A percentile compares a stretch with the other conserved stretches of the same genome.
Conservation (phyloP, 2,329 filamentous ascomycete species). For the Pochonia chlamydosporia region DNA sequence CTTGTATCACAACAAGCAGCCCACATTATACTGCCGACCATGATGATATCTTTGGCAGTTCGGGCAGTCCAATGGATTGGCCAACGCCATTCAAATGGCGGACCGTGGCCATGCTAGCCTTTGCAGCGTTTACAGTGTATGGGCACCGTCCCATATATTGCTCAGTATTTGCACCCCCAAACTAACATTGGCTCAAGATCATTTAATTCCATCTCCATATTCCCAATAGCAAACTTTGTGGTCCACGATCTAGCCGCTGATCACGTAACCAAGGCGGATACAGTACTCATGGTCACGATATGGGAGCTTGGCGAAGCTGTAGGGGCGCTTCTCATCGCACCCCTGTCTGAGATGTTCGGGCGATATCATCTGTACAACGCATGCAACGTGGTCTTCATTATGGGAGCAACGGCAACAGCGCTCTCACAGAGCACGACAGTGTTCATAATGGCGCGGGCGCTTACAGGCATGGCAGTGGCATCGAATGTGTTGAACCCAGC, state of each 20-base stretch:
- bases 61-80: no score
- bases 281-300: constrained; percentile 61
- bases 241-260: constrained; percentile 33
- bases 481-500: constrained; percentile 59
- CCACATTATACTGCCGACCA: no score
- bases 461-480: constrained; percentile 58
- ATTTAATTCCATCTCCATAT: no score
- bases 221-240: no score
- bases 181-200: no score
- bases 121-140: no score
- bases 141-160: no score
- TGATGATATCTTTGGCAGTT: no score
- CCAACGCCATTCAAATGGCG: no score
- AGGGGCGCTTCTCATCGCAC: constrained; percentile 55
- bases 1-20: no score
- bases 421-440: constrained; percentile 37
- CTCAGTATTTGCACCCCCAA: no score
- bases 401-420: constrained; percentile 41
- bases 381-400: constrained; percentile 46
- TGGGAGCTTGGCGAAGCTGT: constrained; percentile 63
- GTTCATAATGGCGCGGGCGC: constrained; percentile 47
- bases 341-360: constrained; percentile 56
- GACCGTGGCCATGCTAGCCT: no score
- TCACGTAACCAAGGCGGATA: constrained; percentile 37
- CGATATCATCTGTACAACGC: constrained; percentile 48